phyloP scores from a whole-genome alignment of 805 yeast genomes.

The Wickerhamiella galacta region DNA sequence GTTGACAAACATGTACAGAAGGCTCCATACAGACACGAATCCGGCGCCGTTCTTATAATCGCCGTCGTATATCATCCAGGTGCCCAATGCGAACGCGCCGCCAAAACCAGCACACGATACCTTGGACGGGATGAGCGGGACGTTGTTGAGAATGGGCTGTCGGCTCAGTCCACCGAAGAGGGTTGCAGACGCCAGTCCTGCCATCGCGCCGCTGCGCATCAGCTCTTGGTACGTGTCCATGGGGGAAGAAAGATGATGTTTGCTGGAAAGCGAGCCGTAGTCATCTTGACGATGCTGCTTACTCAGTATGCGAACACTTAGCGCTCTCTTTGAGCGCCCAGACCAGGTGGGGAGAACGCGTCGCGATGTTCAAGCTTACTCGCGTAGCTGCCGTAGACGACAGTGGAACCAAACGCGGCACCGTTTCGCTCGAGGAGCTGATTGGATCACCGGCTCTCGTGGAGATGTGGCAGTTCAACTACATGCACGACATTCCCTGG shows the following conservation, averaged over 20 bases:
- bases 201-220: slow-evolving; percentile 11
- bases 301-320: no score
- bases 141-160: slow-evolving; percentile 7
- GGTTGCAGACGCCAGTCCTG: slow-evolving; percentile 11
- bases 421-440: slow-evolving; percentile 12
- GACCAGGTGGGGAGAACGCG: no score
- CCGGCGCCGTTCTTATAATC: slow-evolving; percentile 18
- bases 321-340: no score
- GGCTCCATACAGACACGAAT: slow-evolving; percentile 16
- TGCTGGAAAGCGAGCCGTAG: not conserved
- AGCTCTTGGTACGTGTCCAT: slow-evolving; percentile 7
- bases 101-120: slow-evolving; percentile 15
- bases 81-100: slow-evolving; percentile 15
- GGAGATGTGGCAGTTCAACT: slow-evolving; percentile 22
- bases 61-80: slow-evolving; percentile 17
- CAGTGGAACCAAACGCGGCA: no score
- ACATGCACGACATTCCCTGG: slow-evolving; percentile 15
- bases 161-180: slow-evolving; percentile 12
- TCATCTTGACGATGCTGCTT: no score
- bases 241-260: not conserved
- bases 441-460: slow-evolving; percentile 12
- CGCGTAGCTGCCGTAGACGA: slow-evolving; percentile 2
- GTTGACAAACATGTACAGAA: slow-evolving; percentile 14
- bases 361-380: slow-evolving; percentile 4
- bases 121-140: slow-evolving; percentile 10